Percentiles rank a stretch among this genome's conserved stretches.
These are phyloP conservation scores for Lactifluus volemus DNA, from an alignment of 768 basidiomycete genomes.

Conservation along the genomic window DNA sequence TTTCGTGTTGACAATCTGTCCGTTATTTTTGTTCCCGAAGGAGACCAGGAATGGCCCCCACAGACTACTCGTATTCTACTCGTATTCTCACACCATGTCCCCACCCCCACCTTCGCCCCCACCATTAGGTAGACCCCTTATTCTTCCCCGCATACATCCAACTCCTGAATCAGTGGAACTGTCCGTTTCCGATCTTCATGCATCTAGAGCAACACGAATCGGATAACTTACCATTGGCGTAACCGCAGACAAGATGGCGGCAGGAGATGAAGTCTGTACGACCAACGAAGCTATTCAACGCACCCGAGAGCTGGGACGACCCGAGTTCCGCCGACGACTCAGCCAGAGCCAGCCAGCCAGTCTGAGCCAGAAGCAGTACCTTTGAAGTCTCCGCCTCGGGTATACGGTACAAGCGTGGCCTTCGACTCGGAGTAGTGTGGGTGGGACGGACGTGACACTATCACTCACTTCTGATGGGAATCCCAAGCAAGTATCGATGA, in stretches of 20 bases:
- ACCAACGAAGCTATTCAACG: too few species aligned
- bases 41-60: not conserved
- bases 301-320: too few species aligned
- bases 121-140: slow-evolving; percentile 11
- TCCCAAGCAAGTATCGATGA: slow-evolving; percentile 11
- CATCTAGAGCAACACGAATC: slow-evolving; percentile 20
- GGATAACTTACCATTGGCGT: too few species aligned
- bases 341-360: not conserved
- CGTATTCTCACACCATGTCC: slow-evolving; percentile 3
- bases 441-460: slow-evolving; percentile 20
- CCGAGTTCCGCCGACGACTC: too few species aligned
- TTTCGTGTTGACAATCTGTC: not conserved
- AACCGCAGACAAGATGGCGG: too few species aligned
- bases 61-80: not conserved
- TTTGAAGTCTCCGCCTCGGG: not conserved
- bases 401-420: slow-evolving; percentile 12
- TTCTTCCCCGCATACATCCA: slow-evolving; percentile 16
- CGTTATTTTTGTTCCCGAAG: not conserved
- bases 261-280: too few species aligned
- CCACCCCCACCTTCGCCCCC: not conserved
- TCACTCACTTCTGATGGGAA: slow-evolving; percentile 20
- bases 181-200: slow-evolving; percentile 52
- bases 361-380: slow-evolving; percentile 2
- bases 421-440: slow-evolving; percentile 7
- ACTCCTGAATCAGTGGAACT: slow-evolving; percentile 24